A percentile compares a stretch with the other conserved stretches of the same genome.
These are phyloP conservation scores for Trichosporon coremiiforme DNA, from an alignment of 1,284 basidiomycete species.

Conservation along the genomic window DNA sequence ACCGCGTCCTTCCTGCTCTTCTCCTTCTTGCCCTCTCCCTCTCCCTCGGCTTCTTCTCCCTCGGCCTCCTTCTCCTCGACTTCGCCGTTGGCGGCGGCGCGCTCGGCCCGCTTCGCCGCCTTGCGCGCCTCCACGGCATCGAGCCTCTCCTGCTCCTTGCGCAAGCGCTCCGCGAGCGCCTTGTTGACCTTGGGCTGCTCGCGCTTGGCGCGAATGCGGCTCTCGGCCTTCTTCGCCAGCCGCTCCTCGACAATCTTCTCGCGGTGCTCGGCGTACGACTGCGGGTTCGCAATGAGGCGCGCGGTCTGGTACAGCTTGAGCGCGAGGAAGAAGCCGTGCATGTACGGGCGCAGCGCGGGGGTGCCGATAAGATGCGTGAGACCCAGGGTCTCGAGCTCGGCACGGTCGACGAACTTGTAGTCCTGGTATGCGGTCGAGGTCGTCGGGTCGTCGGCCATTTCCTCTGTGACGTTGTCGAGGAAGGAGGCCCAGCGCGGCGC, in stretches of 20 bases:
- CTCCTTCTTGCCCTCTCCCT: constrained; percentile 56
- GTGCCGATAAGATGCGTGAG: constrained; percentile 93
- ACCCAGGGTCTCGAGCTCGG: constrained; percentile 82
- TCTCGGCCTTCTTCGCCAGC: constrained; percentile 90
- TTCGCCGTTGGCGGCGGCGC: constrained; percentile 36
- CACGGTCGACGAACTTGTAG: constrained; percentile 93
- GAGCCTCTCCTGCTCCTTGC: constrained; percentile 71
- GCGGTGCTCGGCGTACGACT: constrained; percentile 90
- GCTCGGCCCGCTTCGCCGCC: constrained; percentile 50
- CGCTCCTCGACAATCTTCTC: constrained; percentile 84
- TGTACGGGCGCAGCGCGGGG: constrained; percentile 93
- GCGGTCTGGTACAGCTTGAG: constrained; percentile 95
- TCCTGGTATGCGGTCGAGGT: constrained; percentile 74
- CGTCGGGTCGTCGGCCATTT: constrained; percentile 79
- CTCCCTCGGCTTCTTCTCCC: constrained; percentile 36
- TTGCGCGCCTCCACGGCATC: constrained; percentile 67
- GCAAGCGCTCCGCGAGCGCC: constrained; percentile 81
- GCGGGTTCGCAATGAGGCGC: constrained; percentile 92
- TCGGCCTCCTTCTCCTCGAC: constrained; percentile 51
- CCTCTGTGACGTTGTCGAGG: constrained; percentile 97
- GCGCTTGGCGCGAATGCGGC: constrained; percentile 80
- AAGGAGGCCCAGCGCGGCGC: constrained; percentile 97
- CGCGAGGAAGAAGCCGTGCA: constrained; percentile 99
- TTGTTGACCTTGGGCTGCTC: constrained; percentile 80
- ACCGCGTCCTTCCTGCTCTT: constrained; percentile 61